Percentiles rank a stretch among this genome's conserved stretches.
Evolutionary conservation across 169 alveolate genomes (phyloP).

Genomic region (Miamiensis avidus): DNA sequence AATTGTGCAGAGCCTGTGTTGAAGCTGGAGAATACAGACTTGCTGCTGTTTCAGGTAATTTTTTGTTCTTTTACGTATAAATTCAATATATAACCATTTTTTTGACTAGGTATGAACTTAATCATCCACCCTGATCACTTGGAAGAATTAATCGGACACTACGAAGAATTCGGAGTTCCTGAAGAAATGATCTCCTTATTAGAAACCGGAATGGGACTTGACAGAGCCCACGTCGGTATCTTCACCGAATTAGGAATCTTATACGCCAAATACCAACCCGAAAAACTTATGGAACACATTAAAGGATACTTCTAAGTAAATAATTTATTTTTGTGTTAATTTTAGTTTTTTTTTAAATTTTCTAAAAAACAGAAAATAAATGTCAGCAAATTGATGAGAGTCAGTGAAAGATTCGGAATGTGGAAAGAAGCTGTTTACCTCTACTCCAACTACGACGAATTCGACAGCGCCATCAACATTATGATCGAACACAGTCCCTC

Average conservation of each 20-base stretch:
- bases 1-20: conserved; percentile 86
- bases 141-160: conserved; percentile 93
- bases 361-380: conserved; percentile 63
- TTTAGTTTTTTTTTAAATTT: not conserved
- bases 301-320: conserved; percentile 49
- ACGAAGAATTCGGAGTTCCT: conserved; percentile 92
- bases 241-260: conserved; percentile 99
- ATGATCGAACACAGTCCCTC: conserved; percentile 98
- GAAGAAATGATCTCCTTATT: conserved; percentile 90
- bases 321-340: not conserved
- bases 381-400: conserved; percentile 95
- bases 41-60: conserved; percentile 81
- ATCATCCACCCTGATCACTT: conserved; percentile 98
- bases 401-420: conserved; percentile 89
- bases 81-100: too few relatives aligned
- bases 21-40: conserved; percentile 83
- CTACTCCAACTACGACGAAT: conserved; percentile 95
- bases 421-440: conserved; percentile 97
- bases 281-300: conserved; percentile 96
- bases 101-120: conserved; percentile 92
- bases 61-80: too few relatives aligned
- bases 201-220: conserved; percentile 87
- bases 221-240: conserved; percentile 92
- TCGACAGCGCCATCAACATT: conserved; percentile 95
- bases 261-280: conserved; percentile 98